phyloP scores from a whole-genome alignment of 169 alveolate genomes.

The Babesia gibsoni region DNA sequence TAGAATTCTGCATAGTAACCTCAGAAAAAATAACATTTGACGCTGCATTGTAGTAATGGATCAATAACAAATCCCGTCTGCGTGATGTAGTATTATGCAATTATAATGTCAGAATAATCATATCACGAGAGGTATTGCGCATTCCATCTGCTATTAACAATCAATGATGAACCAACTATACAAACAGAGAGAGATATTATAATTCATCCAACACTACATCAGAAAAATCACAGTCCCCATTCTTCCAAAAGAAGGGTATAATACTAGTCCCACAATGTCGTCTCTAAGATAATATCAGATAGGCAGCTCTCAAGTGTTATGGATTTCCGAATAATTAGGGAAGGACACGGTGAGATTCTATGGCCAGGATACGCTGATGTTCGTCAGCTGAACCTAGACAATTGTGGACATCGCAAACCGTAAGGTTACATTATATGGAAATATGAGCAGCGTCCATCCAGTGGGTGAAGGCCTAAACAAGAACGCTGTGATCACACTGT shows the following conservation, averaged over 20 bases:
- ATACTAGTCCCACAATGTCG: conserved; percentile 71
- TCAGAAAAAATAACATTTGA: no score
- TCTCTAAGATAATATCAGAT: conserved; percentile 73
- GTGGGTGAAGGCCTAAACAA: conserved; percentile 74
- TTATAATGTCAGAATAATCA: no score
- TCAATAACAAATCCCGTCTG: no score
- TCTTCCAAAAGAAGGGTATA: conserved; percentile 68
- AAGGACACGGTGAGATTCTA: conserved; percentile 75
- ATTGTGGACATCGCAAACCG: conserved; percentile 65
- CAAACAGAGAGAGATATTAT: no score
- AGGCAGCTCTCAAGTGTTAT: conserved; percentile 67
- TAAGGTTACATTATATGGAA: conserved; percentile 43
- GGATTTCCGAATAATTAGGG: conserved; percentile 70
- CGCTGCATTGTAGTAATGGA: no score
- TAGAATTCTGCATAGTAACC: no score
- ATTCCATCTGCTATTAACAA: no score
- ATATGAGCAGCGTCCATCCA: conserved; percentile 42
- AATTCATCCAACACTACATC: no score
- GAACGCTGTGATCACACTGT: conserved; percentile 63
- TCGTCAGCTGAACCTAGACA: conserved; percentile 75
- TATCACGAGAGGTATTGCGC: no score
- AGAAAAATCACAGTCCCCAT: no score
- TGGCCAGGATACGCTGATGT: conserved; percentile 83
- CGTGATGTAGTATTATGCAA: no score
- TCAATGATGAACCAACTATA: no score